Evolutionary conservation across 2,329 filamentous ascomycete species (phyloP).

Genomic region (Penicillium polonicum): DNA sequence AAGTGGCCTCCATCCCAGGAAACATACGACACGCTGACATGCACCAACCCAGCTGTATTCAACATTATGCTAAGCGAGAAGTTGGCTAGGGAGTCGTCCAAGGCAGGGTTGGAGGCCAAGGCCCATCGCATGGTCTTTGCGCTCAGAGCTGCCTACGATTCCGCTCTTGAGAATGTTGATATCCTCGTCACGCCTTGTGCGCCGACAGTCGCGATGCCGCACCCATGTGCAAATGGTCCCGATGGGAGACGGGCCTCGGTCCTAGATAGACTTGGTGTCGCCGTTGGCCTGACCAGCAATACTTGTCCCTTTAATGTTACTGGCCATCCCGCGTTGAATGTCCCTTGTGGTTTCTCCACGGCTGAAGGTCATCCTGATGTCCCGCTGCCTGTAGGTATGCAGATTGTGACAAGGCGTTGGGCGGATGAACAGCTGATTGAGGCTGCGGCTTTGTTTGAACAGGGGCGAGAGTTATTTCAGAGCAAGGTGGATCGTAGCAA

Average conservation of each 20-base stretch:
- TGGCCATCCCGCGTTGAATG: slow-evolving; percentile 51
- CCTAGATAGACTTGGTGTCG: slow-evolving; percentile 44
- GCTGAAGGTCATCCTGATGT: slow-evolving; percentile 1
- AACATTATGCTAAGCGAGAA: slow-evolving; percentile 45
- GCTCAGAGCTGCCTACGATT: slow-evolving; percentile 51
- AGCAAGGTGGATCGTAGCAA: background rate
- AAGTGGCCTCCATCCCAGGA: slow-evolving; percentile 41
- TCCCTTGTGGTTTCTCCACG: slow-evolving; percentile 42
- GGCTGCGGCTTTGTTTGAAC: slow-evolving; percentile 32
- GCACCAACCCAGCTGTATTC: slow-evolving; percentile 47
- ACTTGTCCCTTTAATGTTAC: slow-evolving; percentile 52
- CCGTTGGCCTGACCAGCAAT: slow-evolving; percentile 48
- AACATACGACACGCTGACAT: slow-evolving; percentile 47
- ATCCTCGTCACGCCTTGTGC: slow-evolving; percentile 51
- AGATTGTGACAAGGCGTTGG: slow-evolving; percentile 50
- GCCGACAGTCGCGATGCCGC: slow-evolving; percentile 47
- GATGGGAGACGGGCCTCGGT: slow-evolving; percentile 19
- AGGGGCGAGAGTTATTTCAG: background rate
- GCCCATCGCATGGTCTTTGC: slow-evolving; percentile 49
- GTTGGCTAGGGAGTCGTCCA: slow-evolving; percentile 29
- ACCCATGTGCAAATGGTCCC: slow-evolving; percentile 33
- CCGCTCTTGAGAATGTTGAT: slow-evolving; percentile 46
- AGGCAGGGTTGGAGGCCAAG: slow-evolving; percentile 42
- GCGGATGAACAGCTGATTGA: slow-evolving; percentile 29
- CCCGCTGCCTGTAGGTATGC: slow-evolving; percentile 55